Conservation (phyloP, 1,284 basidiomycete species). For the Coniferiporia weirii region DNA sequence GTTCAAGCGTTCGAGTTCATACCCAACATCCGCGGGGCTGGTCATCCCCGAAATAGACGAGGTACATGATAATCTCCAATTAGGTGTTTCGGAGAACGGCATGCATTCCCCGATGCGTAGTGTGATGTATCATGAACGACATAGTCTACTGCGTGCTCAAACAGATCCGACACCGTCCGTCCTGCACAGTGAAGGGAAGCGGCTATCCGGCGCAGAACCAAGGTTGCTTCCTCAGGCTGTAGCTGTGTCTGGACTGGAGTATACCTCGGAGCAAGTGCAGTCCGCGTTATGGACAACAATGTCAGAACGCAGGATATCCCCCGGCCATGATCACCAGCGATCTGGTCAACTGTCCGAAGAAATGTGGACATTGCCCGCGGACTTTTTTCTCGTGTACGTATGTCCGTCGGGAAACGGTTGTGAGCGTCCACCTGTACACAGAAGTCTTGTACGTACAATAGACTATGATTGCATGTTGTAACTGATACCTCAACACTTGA, state of each 20-base stretch:
- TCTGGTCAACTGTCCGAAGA: slow-evolving; percentile 1
- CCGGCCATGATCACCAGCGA: slow-evolving; percentile 30
- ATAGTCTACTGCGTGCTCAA: slow-evolving; percentile 8
- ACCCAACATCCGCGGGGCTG: slow-evolving; percentile 5
- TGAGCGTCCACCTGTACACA: slow-evolving; percentile 60
- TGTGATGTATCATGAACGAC: neutral
- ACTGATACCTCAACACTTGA: neutral
- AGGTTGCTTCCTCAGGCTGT: slow-evolving; percentile 52
- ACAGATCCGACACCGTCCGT: slow-evolving; percentile 14
- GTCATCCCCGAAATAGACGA: slow-evolving; percentile 1
- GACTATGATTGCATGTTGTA: neutral
- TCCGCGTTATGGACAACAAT: slow-evolving; percentile 52
- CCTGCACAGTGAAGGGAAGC: slow-evolving; percentile 10
- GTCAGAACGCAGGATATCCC: slow-evolving; percentile 43
- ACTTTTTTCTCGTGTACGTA: slow-evolving; percentile 69
- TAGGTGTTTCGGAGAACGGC: neutral
- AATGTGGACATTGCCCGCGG: slow-evolving; percentile 42
- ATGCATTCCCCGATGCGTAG: neutral
- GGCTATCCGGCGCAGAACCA: slow-evolving; percentile 20
- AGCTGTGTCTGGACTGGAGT: slow-evolving; percentile 65
- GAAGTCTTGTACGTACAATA: slow-evolving; percentile 47
- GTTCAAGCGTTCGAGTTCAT: slow-evolving; percentile 18
- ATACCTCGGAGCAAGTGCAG: slow-evolving; percentile 51
- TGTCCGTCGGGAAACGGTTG: slow-evolving; percentile 50
- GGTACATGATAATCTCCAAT: neutral